Percentiles rank a stretch among this genome's conserved stretches.
Evolutionary conservation across 2,329 filamentous ascomycete genomes (phyloP).

Genomic region (Penicillium sp.): DNA sequence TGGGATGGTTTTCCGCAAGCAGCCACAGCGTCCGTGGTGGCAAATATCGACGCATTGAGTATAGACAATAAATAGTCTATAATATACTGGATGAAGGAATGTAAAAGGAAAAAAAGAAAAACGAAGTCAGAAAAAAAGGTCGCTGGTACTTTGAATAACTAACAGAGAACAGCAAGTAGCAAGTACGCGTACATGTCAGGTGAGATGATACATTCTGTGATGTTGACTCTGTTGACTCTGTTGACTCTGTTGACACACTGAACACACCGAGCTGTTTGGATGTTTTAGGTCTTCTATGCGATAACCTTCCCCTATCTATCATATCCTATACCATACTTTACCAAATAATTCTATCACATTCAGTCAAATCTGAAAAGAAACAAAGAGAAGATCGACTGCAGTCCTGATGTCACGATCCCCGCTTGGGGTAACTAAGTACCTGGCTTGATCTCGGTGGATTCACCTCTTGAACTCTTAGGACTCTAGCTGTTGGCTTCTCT

Average conservation of each 20-base stretch:
- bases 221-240: background rate
- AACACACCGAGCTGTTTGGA: background rate
- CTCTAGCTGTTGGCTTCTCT: background rate
- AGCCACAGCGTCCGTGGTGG: slow-evolving; percentile 16
- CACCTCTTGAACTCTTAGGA: background rate
- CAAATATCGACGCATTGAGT: slow-evolving; percentile 16
- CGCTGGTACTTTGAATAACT: background rate
- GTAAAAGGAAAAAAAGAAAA: background rate
- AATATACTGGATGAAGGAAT: background rate
- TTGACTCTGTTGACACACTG: background rate
- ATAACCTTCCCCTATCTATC: background rate
- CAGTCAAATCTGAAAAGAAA: background rate
- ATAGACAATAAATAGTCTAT: slow-evolving; percentile 3
- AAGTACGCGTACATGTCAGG: background rate
- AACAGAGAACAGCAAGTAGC: background rate
- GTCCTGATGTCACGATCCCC: slow-evolving; percentile 8
- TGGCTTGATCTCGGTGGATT: slow-evolving; percentile 4
- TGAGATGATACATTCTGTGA: background rate
- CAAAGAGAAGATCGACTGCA: background rate
- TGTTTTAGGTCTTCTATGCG: background rate
- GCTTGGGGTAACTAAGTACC: slow-evolving; percentile 4
- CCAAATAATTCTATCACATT: background rate
- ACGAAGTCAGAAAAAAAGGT: background rate
- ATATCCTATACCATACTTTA: background rate
- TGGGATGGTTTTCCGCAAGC: slow-evolving; percentile 17